These are phyloP conservation scores for Vitis hybrid DNA, from an alignment of 177 flowering plant genomes.

Conservation along the genomic window DNA sequence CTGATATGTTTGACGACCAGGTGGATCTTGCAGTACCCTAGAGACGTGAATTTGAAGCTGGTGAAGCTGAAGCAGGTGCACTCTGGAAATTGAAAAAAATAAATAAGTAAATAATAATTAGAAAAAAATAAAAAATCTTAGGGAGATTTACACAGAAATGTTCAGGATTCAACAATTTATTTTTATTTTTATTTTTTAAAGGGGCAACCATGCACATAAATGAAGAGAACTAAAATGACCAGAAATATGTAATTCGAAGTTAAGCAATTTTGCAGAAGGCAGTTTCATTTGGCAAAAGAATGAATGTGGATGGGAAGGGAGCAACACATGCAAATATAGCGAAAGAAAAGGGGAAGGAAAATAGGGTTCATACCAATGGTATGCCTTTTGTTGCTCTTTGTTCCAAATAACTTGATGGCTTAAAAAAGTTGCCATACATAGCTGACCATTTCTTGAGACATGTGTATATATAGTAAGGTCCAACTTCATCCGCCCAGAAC, in stretches of 20 bases:
- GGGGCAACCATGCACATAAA: too few relatives aligned
- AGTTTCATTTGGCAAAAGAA: too few relatives aligned
- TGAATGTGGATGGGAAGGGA: too few relatives aligned
- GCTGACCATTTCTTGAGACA: conserved; percentile 81
- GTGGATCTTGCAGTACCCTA: conserved; percentile 16
- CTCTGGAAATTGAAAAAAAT: conserved; percentile 40
- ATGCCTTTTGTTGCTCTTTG: conserved; percentile 79
- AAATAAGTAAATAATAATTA: neutral
- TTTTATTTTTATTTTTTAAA: too few relatives aligned
- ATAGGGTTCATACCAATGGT: conserved; percentile 59
- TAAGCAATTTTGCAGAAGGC: neutral
- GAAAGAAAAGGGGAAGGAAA: neutral
- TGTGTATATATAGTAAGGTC: conserved; percentile 52
- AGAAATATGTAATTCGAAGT: neutral
- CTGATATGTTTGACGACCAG: neutral
- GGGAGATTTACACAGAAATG: neutral
- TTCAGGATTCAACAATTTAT: too few relatives aligned
- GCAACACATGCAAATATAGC: neutral
- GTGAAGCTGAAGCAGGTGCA: conserved; percentile 46
- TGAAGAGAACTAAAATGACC: neutral
- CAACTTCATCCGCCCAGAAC: conserved; percentile 90
- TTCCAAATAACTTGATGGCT: conserved; percentile 82
- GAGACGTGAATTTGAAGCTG: conserved; percentile 54
- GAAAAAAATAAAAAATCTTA: neutral
- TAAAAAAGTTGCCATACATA: conserved; percentile 64